Evolutionary conservation across 129 eudicot genomes (phyloP), one percentile per base, ranked within the genome.

Genomic region (Pittosporum tobira): DNA sequence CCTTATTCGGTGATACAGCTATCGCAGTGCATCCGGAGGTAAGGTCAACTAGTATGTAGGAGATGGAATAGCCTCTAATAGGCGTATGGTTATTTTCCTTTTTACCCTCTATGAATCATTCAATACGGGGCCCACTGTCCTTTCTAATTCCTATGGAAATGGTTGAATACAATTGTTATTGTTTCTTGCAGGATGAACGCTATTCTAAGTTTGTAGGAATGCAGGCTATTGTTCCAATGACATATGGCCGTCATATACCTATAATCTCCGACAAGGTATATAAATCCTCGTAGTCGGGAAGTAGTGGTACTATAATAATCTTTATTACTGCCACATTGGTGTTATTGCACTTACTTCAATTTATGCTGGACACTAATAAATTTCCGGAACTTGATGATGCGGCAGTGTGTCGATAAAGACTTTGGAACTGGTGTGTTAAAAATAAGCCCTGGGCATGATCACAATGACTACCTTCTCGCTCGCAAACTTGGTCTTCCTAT

Each of bases 401-500:
- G 65, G 57, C 80, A 90, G 97, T 81, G 77, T 73, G 97, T 90
- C 43, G 97, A 90, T 80, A 90, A 81, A 76, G 94, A 90, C 54
- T 90, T 90, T 78, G 97, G 97, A 62, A 90, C 97, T 61, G 97
- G 97, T 45, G 97, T 90, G 50, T 66, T 90, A 57, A 90, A 90
- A 72, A 90, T 90, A 75, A 90, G 97, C 75, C 97, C 97, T n/a
- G 97, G 97, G 57, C 97, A 90, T 80, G 97, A 90, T 73, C 97
- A 90, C 75, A 90, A 90, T 62, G 95, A 90, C 75, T 90, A 90
- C 67, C 94, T 85, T 63, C 97, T 90, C 69, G 97, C 97, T 53
- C 85, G 95, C 50, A 90, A 90, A 68, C 88, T 85, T 61, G 97
- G 97, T 55, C 94, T 90, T 53, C 97, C 97, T 24, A 85, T 90